Percentiles rank a stretch among this genome's conserved stretches.
Conservation (phyloP, 371 early-diverging fungal species). For the Zychaea mexicana region DNA sequence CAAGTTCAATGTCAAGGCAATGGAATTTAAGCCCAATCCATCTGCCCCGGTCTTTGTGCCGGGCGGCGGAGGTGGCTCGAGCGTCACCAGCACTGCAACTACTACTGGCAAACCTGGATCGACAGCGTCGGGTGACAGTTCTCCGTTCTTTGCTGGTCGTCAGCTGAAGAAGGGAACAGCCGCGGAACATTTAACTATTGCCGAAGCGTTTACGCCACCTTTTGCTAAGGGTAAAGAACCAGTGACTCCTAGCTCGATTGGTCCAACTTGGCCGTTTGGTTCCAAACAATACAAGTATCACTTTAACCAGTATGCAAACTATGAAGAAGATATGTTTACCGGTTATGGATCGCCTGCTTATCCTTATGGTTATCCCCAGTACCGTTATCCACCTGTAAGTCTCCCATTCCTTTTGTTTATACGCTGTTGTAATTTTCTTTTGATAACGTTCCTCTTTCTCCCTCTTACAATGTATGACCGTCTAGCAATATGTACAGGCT, state of each 20-base stretch:
- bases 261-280: constrained; percentile 59
- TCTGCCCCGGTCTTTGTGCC: constrained; percentile 79
- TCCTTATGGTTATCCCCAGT: constrained; percentile 49
- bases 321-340: constrained; percentile 40
- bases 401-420: too few species aligned
- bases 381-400: constrained; percentile 44
- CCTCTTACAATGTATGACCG: too few species aligned
- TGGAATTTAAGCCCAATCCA: constrained; percentile 89
- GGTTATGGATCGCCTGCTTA: constrained; percentile 45
- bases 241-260: constrained; percentile 33
- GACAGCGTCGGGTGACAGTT: constrained; percentile 16
- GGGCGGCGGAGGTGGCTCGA: constrained; percentile 28
- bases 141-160: constrained; percentile 37
- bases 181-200: constrained; percentile 24
- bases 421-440: too few species aligned
- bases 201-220: constrained; percentile 35
- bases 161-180: constrained; percentile 21
- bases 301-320: constrained; percentile 34
- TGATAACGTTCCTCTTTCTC: too few species aligned
- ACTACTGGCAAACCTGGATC: too few species aligned
- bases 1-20: constrained; percentile 86
- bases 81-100: neutral
- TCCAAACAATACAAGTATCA: constrained; percentile 43
- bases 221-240: constrained; percentile 31
- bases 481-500: constrained; percentile 33